These are phyloP conservation scores for Grammothele lineata DNA, from an alignment of 768 basidiomycete genomes.

Conservation along the genomic window DNA sequence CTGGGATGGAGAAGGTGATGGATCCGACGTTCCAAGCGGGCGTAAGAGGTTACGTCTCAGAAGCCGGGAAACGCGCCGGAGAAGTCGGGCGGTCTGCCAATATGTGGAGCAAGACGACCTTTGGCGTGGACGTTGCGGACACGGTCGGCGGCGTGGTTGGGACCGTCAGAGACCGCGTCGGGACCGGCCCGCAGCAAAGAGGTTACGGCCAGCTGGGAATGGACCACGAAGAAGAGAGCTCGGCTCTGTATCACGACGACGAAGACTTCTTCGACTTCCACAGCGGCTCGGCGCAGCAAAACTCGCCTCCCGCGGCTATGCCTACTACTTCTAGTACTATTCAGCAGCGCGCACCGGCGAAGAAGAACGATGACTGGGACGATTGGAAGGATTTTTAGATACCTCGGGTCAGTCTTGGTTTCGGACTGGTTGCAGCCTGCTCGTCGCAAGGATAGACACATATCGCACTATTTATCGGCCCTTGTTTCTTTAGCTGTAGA, in stretches of 20 bases:
- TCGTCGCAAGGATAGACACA: no score
- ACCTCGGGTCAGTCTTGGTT: background rate
- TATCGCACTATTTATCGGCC: no score
- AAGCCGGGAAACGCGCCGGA: constrained; percentile 63
- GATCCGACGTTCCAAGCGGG: constrained; percentile 79
- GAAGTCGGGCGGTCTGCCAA: constrained; percentile 63
- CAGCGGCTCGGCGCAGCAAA: constrained; percentile 19
- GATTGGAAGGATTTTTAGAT: constrained; percentile 48
- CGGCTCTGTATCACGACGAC: constrained; percentile 58
- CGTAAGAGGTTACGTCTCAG: constrained; percentile 67
- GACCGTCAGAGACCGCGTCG: constrained; percentile 53
- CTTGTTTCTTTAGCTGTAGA: no score
- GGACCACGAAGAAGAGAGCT: constrained; percentile 50
- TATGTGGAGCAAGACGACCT: constrained; percentile 69
- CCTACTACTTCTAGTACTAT: constrained; percentile 10
- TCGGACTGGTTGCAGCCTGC: background rate
- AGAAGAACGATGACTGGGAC: constrained; percentile 40
- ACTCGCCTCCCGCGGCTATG: constrained; percentile 7
- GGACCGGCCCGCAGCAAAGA: constrained; percentile 47
- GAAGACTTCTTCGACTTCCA: constrained; percentile 58
- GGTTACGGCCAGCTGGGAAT: constrained; percentile 42
- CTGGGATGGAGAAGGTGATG: constrained; percentile 73
- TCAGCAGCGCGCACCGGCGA: constrained; percentile 17
- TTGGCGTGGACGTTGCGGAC: constrained; percentile 84
- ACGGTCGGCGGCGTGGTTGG: constrained; percentile 69